A percentile compares a stretch with the other conserved stretches of the same genome.
Conservation (phyloP, 495 filamentous ascomycete species). For the Jackrogersella multiformis region DNA sequence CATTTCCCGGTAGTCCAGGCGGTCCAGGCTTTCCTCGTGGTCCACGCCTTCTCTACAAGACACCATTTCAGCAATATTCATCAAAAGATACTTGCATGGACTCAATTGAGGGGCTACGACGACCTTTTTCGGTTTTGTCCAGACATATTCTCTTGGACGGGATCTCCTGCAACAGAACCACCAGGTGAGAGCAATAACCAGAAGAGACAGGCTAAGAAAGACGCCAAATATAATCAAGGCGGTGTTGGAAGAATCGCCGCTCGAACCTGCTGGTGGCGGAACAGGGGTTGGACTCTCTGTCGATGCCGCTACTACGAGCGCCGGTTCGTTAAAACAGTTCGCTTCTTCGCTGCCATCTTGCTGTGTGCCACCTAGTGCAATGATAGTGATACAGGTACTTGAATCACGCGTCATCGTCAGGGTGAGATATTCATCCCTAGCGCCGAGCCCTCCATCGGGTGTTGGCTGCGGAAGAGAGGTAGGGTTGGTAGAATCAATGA, state of each 20-base stretch:
- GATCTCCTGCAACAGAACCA: slow-evolving; percentile 21
- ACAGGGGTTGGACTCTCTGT: neutral
- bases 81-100: no score
- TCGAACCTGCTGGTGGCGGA: neutral
- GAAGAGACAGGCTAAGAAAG: slow-evolving; percentile 10
- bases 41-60: no score
- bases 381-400: neutral
- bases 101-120: no score
- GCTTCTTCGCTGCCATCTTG: neutral
- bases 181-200: slow-evolving; percentile 1
- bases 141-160: neutral
- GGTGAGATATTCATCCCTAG: slow-evolving; percentile 4
- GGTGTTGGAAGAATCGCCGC: slow-evolving; percentile 15
- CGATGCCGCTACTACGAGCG: neutral
- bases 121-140: no score
- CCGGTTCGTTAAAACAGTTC: neutral
- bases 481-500: neutral
- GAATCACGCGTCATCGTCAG: slow-evolving; percentile 10
- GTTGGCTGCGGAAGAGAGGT: slow-evolving; percentile 1
- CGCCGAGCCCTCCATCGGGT: slow-evolving; percentile 1
- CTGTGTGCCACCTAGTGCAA: slow-evolving; percentile 12
- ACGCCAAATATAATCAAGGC: slow-evolving; percentile 38
- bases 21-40: neutral
- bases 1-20: no score
- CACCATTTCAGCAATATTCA: no score